Base-by-base conservation (phyloP, 768 basidiomycete species). In the Fomitopsis serialis region DNA sequence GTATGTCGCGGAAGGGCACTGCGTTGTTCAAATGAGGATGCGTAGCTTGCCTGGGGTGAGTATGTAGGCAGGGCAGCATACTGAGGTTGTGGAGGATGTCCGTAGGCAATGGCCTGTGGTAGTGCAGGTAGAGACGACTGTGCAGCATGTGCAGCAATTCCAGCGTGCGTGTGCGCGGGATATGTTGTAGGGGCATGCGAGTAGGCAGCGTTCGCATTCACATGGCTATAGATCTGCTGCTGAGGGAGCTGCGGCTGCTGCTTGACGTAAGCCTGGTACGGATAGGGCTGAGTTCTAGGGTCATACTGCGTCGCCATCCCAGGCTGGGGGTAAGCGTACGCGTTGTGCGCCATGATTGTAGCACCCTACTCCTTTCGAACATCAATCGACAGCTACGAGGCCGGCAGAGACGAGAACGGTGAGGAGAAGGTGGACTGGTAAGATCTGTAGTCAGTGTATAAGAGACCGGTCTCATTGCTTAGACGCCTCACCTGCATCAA, bases 11-110 rank as follows among this genome's bases (percentile, higher is more conserved):
- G 22, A 10, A 29, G 25, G 12, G 42, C 10, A 21, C 17, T 21
- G 24, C 10, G 23, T n/a, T 25, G 32, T 4, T 27, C 15, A 35
- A 23, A 22, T 9, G 34, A n/a, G 49, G 24, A 17, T 22, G 23
- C 55, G 53, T 13, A 51, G 54, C 23, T 53, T 53, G n/a, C 42
- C 24, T 15, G 50, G 24, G 13, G 50, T 9, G 5, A 37, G 46
- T 25, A 40, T 23, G 17, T 15, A 17, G n/a, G n/a, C n/a, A n/a
- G n/a, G n/a, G n/a, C n/a, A n/a, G 29, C 37, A 50, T 19, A 54
- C 23, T 54, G 56, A 12, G 46, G 51, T 2, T 56, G 48, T 2
- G 59, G 57, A 3, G 53, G 54, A 23, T 55, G 50, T 2, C 57
- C 57, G 24, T 55, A 48, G 6, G 27, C 47, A 11, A 36, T 21